Percentiles rank a stretch among this genome's conserved stretches.
Evolutionary conservation across 2,329 filamentous ascomycete species (phyloP).

Genomic region (Dactylonectria macrodidyma): DNA sequence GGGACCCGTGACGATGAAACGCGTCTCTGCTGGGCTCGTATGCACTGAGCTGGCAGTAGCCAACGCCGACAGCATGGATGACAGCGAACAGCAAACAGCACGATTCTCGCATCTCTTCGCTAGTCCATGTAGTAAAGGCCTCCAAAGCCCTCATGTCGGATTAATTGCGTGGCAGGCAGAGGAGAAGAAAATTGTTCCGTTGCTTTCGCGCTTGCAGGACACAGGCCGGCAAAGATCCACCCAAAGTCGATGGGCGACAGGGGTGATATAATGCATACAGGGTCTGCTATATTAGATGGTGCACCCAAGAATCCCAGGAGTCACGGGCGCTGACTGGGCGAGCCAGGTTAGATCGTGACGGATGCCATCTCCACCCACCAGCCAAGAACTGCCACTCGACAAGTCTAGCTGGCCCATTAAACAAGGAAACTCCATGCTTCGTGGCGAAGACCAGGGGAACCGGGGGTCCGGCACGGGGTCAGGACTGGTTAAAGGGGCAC

Average conservation of each 20-base stretch:
- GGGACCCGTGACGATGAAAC: constrained; percentile 46
- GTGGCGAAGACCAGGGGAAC: constrained; percentile 32
- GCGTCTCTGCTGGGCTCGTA: constrained; percentile 44
- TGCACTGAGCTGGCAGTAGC: constrained; percentile 44
- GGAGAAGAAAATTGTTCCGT: constrained; percentile 43
- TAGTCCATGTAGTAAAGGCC: constrained; percentile 28
- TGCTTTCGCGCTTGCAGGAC: constrained; percentile 41
- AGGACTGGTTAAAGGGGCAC: constrained; percentile 45
- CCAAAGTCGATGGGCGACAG: constrained; percentile 40
- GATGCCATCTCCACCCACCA: constrained; percentile 47
- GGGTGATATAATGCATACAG: constrained; percentile 50
- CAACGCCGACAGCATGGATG: constrained; percentile 31
- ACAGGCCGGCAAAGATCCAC: constrained; percentile 38
- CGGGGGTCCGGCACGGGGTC: constrained; percentile 41
- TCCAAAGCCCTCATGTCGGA: constrained; percentile 37
- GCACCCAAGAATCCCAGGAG: constrained; percentile 35
- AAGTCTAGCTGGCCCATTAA: constrained; percentile 38
- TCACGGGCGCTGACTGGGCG: constrained; percentile 42
- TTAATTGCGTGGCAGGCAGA: constrained; percentile 47
- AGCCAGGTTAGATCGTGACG: constrained; percentile 46
- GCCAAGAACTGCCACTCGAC: constrained; percentile 46
- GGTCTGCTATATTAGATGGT: constrained; percentile 50
- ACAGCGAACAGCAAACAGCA: constrained; percentile 31
- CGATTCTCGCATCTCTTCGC: constrained; percentile 34
- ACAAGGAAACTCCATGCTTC: constrained; percentile 42